phyloP scores from a whole-genome alignment of 2,329 filamentous ascomycete genomes.

The Trichoderma lentiforme region DNA sequence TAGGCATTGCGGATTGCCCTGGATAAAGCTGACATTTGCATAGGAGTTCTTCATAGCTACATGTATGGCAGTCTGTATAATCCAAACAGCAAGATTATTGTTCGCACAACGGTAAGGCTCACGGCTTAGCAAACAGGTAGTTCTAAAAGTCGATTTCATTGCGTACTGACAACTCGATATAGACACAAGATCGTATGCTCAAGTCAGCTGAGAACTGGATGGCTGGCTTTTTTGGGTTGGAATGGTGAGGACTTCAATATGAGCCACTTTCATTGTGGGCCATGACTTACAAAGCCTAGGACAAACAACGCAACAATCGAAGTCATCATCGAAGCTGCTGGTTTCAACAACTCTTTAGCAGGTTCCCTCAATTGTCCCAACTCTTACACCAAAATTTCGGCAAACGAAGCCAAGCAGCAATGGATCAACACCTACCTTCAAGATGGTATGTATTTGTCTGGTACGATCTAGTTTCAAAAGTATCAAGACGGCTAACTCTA shows the following conservation, averaged over 20 bases:
- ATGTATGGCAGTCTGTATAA: slow-evolving; percentile 70
- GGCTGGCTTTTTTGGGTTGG: slow-evolving; percentile 73
- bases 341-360: slow-evolving; percentile 69
- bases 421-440: slow-evolving; percentile 65
- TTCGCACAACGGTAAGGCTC: slow-evolving; percentile 57
- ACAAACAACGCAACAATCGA: slow-evolving; percentile 69
- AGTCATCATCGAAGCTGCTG: slow-evolving; percentile 61
- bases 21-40: neutral
- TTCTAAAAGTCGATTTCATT: neutral
- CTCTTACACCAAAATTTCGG: slow-evolving; percentile 47
- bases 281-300: slow-evolving; percentile 35
- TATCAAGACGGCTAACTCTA: neutral
- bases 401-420: slow-evolving; percentile 50
- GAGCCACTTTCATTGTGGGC: no score
- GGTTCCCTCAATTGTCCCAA: slow-evolving; percentile 67
- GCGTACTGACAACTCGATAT: neutral
- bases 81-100: slow-evolving; percentile 68
- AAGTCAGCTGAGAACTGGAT: slow-evolving; percentile 76
- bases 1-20: neutral
- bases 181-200: slow-evolving; percentile 73
- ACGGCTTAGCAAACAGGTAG: neutral
- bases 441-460: slow-evolving; percentile 40
- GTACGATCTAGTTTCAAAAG: neutral
- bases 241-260: slow-evolving; percentile 47
- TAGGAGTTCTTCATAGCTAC: slow-evolving; percentile 67